A percentile compares a stretch with the other conserved stretches of the same genome.
Conservation (phyloP, 2,329 filamentous ascomycete species). For the Nannizziopsis arthrosporioides region DNA sequence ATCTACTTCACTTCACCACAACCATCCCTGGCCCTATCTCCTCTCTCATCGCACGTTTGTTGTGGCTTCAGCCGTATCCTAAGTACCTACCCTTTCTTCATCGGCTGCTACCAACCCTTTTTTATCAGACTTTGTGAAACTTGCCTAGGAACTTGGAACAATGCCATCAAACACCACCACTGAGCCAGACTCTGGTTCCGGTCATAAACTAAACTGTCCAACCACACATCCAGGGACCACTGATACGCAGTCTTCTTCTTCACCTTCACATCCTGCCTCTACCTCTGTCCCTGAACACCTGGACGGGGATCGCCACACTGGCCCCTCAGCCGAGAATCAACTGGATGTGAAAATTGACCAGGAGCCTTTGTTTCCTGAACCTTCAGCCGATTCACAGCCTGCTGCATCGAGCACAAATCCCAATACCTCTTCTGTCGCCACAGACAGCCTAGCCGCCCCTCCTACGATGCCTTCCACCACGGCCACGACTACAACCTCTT, state of each 20-base stretch:
- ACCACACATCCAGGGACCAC: conserved; percentile 6
- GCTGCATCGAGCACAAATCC: background rate
- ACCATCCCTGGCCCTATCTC: no score
- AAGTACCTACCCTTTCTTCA: background rate
- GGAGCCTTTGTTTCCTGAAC: background rate
- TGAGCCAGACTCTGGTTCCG: conserved; percentile 5
- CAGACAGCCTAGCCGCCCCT: background rate
- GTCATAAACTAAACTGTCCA: conserved; percentile 8
- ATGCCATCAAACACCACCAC: conserved; percentile 8
- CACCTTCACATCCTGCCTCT: background rate
- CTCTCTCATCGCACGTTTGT: no score
- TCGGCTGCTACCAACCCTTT: background rate
- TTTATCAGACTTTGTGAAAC: conserved; percentile 7
- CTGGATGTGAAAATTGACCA: conserved; percentile 2
- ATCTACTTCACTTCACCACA: no score
- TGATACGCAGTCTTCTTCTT: background rate
- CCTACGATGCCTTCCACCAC: conserved; percentile 3
- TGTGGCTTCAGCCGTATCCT: background rate
- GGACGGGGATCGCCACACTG: background rate
- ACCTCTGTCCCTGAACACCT: background rate
- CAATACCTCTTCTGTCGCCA: background rate
- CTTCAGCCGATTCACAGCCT: conserved; percentile 1
- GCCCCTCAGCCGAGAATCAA: background rate
- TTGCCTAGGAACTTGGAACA: conserved; percentile 9
- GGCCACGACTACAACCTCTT: conserved; percentile 1